Evolutionary conservation across 2,329 filamentous ascomycete genomes (phyloP).

Genomic region (Xylaria sp.): DNA sequence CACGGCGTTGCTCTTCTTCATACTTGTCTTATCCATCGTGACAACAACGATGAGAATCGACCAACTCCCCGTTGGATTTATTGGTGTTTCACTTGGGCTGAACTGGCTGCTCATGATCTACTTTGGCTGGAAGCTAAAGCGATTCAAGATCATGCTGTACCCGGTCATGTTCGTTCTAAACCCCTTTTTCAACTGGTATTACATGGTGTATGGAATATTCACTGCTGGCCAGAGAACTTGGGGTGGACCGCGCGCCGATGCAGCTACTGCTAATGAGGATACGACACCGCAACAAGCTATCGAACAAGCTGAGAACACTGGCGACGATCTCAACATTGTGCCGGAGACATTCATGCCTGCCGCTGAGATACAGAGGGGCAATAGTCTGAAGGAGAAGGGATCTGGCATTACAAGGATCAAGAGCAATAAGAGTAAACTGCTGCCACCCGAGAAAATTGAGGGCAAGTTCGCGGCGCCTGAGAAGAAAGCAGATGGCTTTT

Average conservation of each 20-base stretch:
- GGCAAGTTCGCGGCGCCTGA: conserved; percentile 79
- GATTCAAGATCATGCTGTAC: conserved; percentile 95
- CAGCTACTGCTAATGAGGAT: conserved; percentile 75
- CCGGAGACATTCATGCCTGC: conserved; percentile 80
- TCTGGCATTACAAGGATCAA: conserved; percentile 53
- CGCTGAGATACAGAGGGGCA: conserved; percentile 52
- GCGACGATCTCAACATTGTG: conserved; percentile 88
- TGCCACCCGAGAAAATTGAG: conserved; percentile 76
- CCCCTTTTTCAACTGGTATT: conserved; percentile 97
- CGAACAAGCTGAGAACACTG: conserved; percentile 75
- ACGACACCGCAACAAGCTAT: conserved; percentile 85
- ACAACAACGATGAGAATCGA: conserved; percentile 80
- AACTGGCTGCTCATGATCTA: conserved; percentile 98
- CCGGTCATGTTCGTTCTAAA: conserved; percentile 95
- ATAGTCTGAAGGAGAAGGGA: conserved; percentile 36
- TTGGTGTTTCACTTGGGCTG: conserved; percentile 86
- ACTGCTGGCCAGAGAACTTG: conserved; percentile 93
- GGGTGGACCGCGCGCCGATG: conserved; percentile 92
- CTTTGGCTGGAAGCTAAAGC: conserved; percentile 83
- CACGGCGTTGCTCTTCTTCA: conserved; percentile 91
- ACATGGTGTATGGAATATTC: conserved; percentile 97
- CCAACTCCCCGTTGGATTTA: conserved; percentile 89
- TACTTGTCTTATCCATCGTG: conserved; percentile 85
- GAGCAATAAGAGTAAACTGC: conserved; percentile 65
- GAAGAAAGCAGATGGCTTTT: conserved; percentile 70